Percentiles rank a stretch among this genome's conserved stretches.
phyloP scores from a whole-genome alignment of 2,329 filamentous ascomycete species.

The Diaporthe ampelina region DNA sequence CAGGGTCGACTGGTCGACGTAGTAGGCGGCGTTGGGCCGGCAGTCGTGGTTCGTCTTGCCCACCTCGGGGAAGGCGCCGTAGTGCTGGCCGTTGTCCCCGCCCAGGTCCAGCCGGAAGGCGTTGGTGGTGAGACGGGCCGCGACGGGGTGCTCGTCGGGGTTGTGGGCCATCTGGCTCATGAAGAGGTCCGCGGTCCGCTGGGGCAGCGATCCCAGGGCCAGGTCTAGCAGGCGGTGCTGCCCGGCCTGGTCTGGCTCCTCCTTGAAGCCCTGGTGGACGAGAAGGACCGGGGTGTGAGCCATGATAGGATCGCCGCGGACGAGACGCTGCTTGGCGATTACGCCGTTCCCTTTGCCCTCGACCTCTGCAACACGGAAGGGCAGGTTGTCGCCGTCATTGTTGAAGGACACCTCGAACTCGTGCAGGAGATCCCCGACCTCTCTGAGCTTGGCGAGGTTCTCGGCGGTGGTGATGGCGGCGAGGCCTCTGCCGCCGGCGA shows the following conservation, averaged over 20 bases:
- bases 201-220: conserved; percentile 34
- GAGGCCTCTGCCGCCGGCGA: conserved; percentile 43
- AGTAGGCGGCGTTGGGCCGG: conserved; percentile 54
- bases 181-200: conserved; percentile 5
- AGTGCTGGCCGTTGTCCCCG: conserved; percentile 47
- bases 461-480: conserved; percentile 42
- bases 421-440: conserved; percentile 27
- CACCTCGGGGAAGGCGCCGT: conserved; percentile 53
- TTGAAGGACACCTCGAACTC: conserved; percentile 47
- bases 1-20: conserved; percentile 52
- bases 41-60: conserved; percentile 57
- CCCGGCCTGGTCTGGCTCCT: conserved; percentile 39
- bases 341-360: conserved; percentile 54
- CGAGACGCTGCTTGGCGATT: conserved; percentile 52
- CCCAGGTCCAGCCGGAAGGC: conserved; percentile 53
- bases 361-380: conserved; percentile 49
- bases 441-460: conserved; percentile 36
- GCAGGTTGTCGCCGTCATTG: conserved; percentile 44
- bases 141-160: conserved; percentile 46
- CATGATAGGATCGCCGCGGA: conserved; percentile 53
- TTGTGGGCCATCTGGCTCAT: conserved; percentile 47
- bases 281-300: conserved; percentile 49
- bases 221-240: conserved; percentile 39
- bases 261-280: conserved; percentile 46
- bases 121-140: conserved; percentile 53